Evolutionary conservation across 306 rosid species (phyloP).

Genomic region (Lotus japonicus): DNA sequence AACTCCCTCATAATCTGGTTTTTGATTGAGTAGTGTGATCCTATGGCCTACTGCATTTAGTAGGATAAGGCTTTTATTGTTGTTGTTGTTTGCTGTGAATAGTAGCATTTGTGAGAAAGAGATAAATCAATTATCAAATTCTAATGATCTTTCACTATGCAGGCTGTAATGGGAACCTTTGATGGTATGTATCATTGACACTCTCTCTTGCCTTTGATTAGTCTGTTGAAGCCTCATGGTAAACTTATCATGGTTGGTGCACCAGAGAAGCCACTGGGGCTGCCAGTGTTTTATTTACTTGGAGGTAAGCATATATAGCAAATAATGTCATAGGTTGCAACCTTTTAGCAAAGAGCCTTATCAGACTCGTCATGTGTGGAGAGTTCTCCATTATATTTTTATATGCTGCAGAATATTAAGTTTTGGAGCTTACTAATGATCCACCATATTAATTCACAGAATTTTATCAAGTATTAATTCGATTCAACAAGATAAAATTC

Average conservation of each 20-base stretch:
- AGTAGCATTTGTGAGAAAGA: too few species aligned
- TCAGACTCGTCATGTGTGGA: too few species aligned
- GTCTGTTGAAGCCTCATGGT: slow-evolving; percentile 26
- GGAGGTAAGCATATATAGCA: neutral
- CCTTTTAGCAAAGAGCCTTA: too few species aligned
- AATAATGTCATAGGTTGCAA: neutral
- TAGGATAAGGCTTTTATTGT: too few species aligned
- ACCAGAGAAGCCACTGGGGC: slow-evolving; percentile 27
- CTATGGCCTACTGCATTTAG: too few species aligned
- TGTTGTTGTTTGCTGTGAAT: too few species aligned
- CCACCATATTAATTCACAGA: too few species aligned
- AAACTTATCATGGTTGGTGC: slow-evolving; percentile 34
- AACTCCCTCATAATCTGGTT: too few species aligned
- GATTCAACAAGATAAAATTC: too few species aligned
- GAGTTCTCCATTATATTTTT: neutral
- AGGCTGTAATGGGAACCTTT: slow-evolving; percentile 28
- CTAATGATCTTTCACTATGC: too few species aligned
- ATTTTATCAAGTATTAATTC: too few species aligned
- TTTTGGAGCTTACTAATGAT: neutral
- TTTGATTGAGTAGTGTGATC: too few species aligned
- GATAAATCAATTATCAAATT: neutral
- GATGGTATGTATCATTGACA: slow-evolving; percentile 45
- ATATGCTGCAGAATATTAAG: neutral
- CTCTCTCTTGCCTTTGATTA: slow-evolving; percentile 27
- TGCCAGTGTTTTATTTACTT: slow-evolving; percentile 15